Conservation (phyloP, 2,329 filamentous ascomycete genomes). For the Penicillium occitanis region DNA sequence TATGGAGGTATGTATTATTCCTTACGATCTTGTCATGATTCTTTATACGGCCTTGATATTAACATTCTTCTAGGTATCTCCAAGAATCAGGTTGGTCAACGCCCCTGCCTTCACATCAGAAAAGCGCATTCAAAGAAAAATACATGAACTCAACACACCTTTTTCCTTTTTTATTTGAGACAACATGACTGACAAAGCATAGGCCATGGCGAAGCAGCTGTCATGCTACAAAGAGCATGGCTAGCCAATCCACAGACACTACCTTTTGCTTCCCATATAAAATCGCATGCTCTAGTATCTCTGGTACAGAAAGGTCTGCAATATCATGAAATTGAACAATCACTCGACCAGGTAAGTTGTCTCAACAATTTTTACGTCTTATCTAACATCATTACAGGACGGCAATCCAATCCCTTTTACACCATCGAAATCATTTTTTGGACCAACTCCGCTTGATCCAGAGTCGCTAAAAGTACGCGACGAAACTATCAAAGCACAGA, state of each 20-base stretch:
- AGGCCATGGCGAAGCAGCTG: slow-evolving; percentile 60
- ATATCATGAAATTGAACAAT: slow-evolving; percentile 52
- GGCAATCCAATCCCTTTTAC: slow-evolving; percentile 38
- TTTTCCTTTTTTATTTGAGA: neutral
- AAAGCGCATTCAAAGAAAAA: neutral
- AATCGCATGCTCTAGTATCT: slow-evolving; percentile 59
- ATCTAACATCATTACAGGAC: slow-evolving; percentile 32
- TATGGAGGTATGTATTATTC: slow-evolving; percentile 58
- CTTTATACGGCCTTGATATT: neutral
- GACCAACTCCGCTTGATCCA: slow-evolving; percentile 41
- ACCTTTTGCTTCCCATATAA: slow-evolving; percentile 61
- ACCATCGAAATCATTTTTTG: slow-evolving; percentile 49
- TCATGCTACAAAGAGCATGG: slow-evolving; percentile 63
- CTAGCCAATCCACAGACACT: slow-evolving; percentile 60
- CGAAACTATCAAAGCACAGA: slow-evolving; percentile 27
- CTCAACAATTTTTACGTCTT: slow-evolving; percentile 22
- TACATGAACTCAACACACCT: neutral
- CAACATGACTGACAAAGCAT: slow-evolving; percentile 23
- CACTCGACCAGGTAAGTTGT: slow-evolving; percentile 49
- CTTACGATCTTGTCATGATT: too few relatives aligned
- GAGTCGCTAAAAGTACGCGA: slow-evolving; percentile 32
- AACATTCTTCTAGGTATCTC: slow-evolving; percentile 47
- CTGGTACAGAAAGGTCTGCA: slow-evolving; percentile 64
- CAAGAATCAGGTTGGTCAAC: slow-evolving; percentile 54
- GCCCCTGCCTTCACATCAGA: slow-evolving; percentile 11